Evolutionary conservation across 805 yeast species (phyloP), one percentile per base, ranked within the genome.

Genomic region (Kazachstania psychrophila): DNA sequence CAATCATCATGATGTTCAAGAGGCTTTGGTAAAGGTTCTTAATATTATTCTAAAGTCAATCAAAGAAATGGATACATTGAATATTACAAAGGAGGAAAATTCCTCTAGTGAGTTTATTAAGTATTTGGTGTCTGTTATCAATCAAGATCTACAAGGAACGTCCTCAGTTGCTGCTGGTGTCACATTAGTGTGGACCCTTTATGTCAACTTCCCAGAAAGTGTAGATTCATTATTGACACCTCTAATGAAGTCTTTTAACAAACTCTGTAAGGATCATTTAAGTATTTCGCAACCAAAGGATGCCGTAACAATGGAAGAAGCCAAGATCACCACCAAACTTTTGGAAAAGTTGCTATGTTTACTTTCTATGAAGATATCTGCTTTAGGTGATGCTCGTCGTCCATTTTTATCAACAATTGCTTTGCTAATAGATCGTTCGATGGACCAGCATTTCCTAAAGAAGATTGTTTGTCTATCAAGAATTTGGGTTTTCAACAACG

Each of bases 351-450:
- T 86, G 18, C 64, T 92, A 36, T 78, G 79, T 44, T 69, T 89
- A 36, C 76, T 89, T 1, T 76, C 95, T 0, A 71, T 74, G 67
- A 73, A 96, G 46, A 84, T 92, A 5, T 75, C 94, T 0, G 71
- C 74, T n/a, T 65, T 94, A 18, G 96, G 95, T 2, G 99, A 92
- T 48, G 95, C 89, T 51, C 73, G 98, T 42, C 72, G 98, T 35
- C 77, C 88, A 18, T 92, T 88, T 55, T 61, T 92, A 44, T 78
- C 94, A 0, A 65, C 88, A 6, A 68, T 92, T 38, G 96, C 95
- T 0, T 94, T 89, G 47, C 66, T 89, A 45, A 83, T 92, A 44
- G 98, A 92, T 48, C 71, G 95, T 26, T 83, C 96, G 0, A 70
- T 75, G 41, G 96, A 88, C 50, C 77, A 77, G 41, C 76, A 72